Evolutionary conservation across 169 alveolate genomes (phyloP).

Genomic region (Eimeria maxima): DNA sequence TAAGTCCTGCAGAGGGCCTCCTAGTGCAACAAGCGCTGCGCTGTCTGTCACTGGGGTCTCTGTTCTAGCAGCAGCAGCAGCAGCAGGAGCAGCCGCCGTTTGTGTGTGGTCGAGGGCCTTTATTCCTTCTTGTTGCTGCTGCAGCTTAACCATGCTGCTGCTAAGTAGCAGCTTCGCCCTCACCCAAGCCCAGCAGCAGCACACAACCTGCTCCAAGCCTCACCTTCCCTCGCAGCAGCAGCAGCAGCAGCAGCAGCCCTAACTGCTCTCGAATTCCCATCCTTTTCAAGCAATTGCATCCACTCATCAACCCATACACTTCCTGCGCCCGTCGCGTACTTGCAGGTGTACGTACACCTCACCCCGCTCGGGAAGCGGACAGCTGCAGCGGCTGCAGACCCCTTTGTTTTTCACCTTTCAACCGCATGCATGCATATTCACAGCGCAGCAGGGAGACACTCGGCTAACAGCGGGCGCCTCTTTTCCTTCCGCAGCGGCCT

Average conservation of each 20-base stretch:
- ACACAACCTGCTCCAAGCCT: slow-evolving; percentile 14
- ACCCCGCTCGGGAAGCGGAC: not conserved
- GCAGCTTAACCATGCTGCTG: slow-evolving; percentile 58
- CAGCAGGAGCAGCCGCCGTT: slow-evolving; percentile 11
- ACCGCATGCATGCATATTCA: slow-evolving; percentile 3
- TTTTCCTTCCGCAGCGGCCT: too few relatives aligned
- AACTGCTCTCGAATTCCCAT: not conserved
- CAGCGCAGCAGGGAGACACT: not conserved
- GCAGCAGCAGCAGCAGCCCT: slow-evolving; percentile 22
- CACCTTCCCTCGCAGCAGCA: slow-evolving; percentile 19
- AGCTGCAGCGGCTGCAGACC: not conserved
- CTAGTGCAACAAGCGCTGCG: slow-evolving; percentile 29
- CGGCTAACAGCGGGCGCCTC: too few relatives aligned
- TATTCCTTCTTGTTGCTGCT: slow-evolving; percentile 7
- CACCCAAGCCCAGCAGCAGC: not conserved
- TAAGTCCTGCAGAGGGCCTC: not conserved
- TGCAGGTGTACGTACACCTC: not conserved
- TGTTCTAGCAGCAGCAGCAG: not conserved
- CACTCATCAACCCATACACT: not conserved
- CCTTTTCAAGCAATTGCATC: not conserved
- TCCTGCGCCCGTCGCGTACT: not conserved
- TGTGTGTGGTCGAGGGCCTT: slow-evolving; percentile 19
- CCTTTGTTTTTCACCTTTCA: too few relatives aligned
- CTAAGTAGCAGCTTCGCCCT: not conserved
- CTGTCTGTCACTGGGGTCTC: slow-evolving; percentile 58